A percentile compares a stretch with the other conserved stretches of the same genome.
phyloP scores from a whole-genome alignment of 371 early-diverging fungal species.

The Smittium culicis region DNA sequence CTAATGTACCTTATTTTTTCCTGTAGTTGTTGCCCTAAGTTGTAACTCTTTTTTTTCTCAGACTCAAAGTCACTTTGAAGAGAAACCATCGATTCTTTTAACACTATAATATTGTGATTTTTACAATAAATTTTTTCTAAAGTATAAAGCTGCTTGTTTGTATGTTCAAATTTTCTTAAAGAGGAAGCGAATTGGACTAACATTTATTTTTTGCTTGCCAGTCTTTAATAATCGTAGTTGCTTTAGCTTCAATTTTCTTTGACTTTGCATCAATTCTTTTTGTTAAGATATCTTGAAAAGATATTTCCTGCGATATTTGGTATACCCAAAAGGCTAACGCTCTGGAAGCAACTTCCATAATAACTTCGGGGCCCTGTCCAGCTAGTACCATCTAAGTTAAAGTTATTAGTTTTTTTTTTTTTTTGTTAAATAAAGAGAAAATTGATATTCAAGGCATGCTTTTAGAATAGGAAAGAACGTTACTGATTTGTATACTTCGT shows the following conservation, averaged over 20 bases:
- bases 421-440: not conserved
- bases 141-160: too few relatives aligned
- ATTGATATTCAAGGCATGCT: not conserved
- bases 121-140: too few relatives aligned
- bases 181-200: not conserved
- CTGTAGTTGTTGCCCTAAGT: conserved; percentile 5
- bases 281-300: conserved; percentile 8
- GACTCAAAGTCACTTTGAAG: not conserved
- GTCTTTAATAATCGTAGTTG: conserved; percentile 5
- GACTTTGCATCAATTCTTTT: not conserved
- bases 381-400: conserved; percentile 7
- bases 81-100: not conserved
- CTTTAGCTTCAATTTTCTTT: conserved; percentile 9
- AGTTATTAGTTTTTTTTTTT: not conserved
- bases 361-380: conserved; percentile 6
- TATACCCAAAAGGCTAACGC: conserved; percentile 10
- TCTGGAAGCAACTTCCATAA: conserved; percentile 9
- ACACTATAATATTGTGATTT: not conserved
- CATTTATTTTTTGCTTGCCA: conserved; percentile 8
- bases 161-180: not conserved
- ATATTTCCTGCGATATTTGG: conserved; percentile 7
- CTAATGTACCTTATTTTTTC: conserved; percentile 1
- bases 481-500: conserved; percentile 7
- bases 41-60: conserved; percentile 7
- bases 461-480: not conserved